phyloP scores from a whole-genome alignment of 352 stramenopile genomes.

The Thraustochytrium aureum region DNA sequence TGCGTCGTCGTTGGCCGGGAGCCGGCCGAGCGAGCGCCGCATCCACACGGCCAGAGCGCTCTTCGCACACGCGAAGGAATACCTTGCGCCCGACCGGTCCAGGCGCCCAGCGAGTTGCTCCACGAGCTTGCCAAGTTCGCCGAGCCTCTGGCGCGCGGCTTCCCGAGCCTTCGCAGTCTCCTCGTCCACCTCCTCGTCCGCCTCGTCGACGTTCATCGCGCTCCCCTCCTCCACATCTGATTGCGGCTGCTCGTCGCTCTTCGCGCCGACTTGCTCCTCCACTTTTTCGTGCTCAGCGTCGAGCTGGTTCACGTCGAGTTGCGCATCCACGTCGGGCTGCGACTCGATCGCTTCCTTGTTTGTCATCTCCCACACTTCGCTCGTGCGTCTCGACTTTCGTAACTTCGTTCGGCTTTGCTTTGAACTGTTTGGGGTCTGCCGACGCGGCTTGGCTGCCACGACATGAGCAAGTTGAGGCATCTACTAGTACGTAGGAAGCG shows the following conservation, averaged over 20 bases:
- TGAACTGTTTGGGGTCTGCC: too few species aligned
- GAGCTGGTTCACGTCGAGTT: too few species aligned
- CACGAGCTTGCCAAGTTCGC: not conserved
- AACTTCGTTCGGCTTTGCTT: too few species aligned
- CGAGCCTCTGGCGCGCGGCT: not conserved
- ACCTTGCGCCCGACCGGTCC: not conserved
- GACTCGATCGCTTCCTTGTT: too few species aligned
- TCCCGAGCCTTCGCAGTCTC: not conserved
- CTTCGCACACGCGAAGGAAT: not conserved
- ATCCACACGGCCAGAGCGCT: not conserved
- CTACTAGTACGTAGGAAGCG: too few species aligned
- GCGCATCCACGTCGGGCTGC: too few species aligned
- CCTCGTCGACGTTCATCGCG: not conserved
- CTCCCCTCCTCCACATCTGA: not conserved
- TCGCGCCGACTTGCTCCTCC: not conserved
- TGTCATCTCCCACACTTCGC: too few species aligned
- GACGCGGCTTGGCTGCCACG: too few species aligned
- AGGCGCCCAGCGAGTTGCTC: not conserved
- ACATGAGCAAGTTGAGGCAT: too few species aligned
- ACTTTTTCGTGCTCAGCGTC: not conserved
- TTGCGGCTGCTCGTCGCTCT: too few species aligned
- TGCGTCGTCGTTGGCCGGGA: not conserved
- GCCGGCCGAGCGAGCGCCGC: not conserved
- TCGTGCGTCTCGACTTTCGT: too few species aligned
- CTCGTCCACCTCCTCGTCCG: not conserved